Percentiles rank a stretch among this genome's conserved stretches.
Evolutionary conservation across 805 yeast genomes (phyloP).

Genomic region (Ogataea thermomethanolica): DNA sequence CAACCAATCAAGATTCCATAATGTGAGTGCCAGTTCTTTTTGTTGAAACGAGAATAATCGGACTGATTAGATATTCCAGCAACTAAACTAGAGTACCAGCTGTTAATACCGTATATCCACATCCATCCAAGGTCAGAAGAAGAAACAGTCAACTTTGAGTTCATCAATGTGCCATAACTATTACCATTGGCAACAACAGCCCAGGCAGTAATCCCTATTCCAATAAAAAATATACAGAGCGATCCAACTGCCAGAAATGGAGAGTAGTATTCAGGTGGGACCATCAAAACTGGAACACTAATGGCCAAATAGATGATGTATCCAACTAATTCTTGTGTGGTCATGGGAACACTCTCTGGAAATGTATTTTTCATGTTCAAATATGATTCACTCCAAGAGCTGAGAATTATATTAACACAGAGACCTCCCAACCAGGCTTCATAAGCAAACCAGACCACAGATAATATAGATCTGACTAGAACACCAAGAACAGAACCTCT

Average conservation of each 20-base stretch:
- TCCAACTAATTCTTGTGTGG: slow-evolving; percentile 40
- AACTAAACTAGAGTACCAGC: slow-evolving; percentile 39
- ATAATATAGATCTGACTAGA: slow-evolving; percentile 39
- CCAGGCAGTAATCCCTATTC: slow-evolving; percentile 19
- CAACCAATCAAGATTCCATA: slow-evolving; percentile 39
- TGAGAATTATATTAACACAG: slow-evolving; percentile 38
- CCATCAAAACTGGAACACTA: slow-evolving; percentile 37
- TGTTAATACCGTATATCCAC: slow-evolving; percentile 38
- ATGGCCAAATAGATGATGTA: slow-evolving; percentile 43
- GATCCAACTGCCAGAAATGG: slow-evolving; percentile 15
- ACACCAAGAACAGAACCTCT: slow-evolving; percentile 44
- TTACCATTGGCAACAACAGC: slow-evolving; percentile 13
- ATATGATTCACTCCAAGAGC: slow-evolving; percentile 38
- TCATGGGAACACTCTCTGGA: slow-evolving; percentile 38
- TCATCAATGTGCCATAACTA: slow-evolving; percentile 13
- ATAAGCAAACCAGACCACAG: slow-evolving; percentile 45
- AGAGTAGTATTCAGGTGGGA: slow-evolving; percentile 38
- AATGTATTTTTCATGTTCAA: slow-evolving; percentile 39
- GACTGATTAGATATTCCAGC: slow-evolving; percentile 38
- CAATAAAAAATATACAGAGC: slow-evolving; percentile 11
- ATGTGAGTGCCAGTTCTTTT: slow-evolving; percentile 12
- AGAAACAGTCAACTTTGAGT: slow-evolving; percentile 5
- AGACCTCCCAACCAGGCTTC: slow-evolving; percentile 47
- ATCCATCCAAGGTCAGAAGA: slow-evolving; percentile 35
- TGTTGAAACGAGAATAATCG: slow-evolving; percentile 34